A percentile compares a stretch with the other conserved stretches of the same genome.
phyloP scores from a whole-genome alignment of 2,329 filamentous ascomycete genomes.

The Xylaria sp. region DNA sequence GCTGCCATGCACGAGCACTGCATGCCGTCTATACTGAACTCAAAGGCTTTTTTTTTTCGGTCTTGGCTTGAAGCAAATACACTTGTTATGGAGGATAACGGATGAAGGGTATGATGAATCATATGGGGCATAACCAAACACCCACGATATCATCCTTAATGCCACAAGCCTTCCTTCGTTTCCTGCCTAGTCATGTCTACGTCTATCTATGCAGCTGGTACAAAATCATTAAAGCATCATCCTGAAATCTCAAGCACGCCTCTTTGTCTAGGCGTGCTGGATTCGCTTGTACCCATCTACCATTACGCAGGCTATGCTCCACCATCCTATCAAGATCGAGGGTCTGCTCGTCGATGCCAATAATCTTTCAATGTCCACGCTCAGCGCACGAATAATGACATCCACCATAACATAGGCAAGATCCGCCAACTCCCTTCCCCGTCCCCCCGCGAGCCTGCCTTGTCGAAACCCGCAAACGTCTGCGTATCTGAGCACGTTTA shows the following conservation, averaged over 20 bases:
- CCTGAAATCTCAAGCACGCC: slow-evolving; percentile 63
- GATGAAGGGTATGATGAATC: slow-evolving; percentile 23
- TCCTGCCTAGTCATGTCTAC: background rate
- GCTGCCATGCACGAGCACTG: slow-evolving; percentile 1
- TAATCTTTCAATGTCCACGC: slow-evolving; percentile 59
- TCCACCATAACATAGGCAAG: slow-evolving; percentile 66
- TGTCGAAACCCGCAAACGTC: slow-evolving; percentile 49
- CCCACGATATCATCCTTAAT: slow-evolving; percentile 23
- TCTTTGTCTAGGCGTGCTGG: slow-evolving; percentile 59
- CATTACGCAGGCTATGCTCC: slow-evolving; percentile 60
- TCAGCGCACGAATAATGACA: slow-evolving; percentile 60
- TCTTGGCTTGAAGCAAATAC: background rate
- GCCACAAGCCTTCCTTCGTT: slow-evolving; percentile 5
- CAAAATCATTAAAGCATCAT: slow-evolving; percentile 41
- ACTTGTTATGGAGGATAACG: slow-evolving; percentile 5
- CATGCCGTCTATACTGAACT: background rate
- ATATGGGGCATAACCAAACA: slow-evolving; percentile 5
- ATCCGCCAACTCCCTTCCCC: slow-evolving; percentile 51
- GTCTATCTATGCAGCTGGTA: slow-evolving; percentile 11
- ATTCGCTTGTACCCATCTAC: slow-evolving; percentile 59
- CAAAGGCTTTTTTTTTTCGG: background rate
- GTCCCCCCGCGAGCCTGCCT: slow-evolving; percentile 41
- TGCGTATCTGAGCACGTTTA: slow-evolving; percentile 47
- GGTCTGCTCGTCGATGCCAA: slow-evolving; percentile 60
- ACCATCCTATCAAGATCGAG: slow-evolving; percentile 56